These are phyloP conservation scores for Leersia perrieri DNA, from an alignment of 176 grass and related monocot genomes.

Conservation along the genomic window DNA sequence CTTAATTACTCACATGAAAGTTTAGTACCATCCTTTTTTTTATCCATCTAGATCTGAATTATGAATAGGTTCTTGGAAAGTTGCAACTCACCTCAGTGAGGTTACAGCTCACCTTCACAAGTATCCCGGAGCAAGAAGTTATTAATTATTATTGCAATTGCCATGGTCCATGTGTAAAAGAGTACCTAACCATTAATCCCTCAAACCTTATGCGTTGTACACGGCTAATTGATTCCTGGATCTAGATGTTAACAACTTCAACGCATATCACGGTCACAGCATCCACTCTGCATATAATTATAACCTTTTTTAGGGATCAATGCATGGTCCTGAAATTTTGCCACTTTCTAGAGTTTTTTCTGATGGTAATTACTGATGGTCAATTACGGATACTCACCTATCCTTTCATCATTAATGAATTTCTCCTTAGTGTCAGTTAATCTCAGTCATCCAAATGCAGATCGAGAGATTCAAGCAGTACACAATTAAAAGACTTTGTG, in stretches of 20 bases:
- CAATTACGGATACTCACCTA: too few relatives aligned
- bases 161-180: neutral
- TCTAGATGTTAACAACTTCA: neutral
- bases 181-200: neutral
- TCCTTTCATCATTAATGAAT: neutral
- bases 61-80: neutral
- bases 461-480: neutral
- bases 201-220: neutral
- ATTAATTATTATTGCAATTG: neutral
- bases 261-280: neutral
- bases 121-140: neutral
- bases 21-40: neutral
- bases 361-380: neutral
- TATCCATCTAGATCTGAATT: constrained; percentile 10
- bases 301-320: neutral
- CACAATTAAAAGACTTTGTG: neutral
- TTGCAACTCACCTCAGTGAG: constrained; percentile 9
- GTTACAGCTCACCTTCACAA: neutral
- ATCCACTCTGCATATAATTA: neutral
- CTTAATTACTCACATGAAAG: neutral
- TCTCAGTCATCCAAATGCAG: neutral
- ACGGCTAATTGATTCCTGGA: neutral
- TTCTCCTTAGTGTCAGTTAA: neutral
- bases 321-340: neutral
- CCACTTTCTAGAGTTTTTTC: neutral